Conservation (phyloP, 202 grass and related monocot genomes). For the Elaeis oleifera region DNA sequence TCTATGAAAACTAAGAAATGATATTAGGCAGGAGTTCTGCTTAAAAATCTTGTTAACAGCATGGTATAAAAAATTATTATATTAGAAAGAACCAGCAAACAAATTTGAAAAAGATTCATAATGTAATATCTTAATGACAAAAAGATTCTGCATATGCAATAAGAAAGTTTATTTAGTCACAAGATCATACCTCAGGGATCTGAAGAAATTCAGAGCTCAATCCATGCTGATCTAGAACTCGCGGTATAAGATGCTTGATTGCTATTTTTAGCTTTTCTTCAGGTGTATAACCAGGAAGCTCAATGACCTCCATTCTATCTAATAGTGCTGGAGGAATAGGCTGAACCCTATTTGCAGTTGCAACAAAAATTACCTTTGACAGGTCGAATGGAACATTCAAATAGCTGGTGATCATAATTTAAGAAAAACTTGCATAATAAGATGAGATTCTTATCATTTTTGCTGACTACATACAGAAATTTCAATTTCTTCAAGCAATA, state of each 20-base stretch:
- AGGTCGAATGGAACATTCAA: constrained; percentile 97
- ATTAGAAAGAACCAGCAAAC: no score
- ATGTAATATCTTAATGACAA: no score
- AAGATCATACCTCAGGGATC: constrained; percentile 70
- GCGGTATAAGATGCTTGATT: constrained; percentile 93
- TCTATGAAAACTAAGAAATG: no score
- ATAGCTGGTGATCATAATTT: constrained; percentile 62
- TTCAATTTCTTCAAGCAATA: no score
- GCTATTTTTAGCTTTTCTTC: constrained; percentile 98
- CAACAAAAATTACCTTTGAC: constrained; percentile 94
- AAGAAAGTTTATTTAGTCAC: background rate
- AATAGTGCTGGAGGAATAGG: constrained; percentile 84
- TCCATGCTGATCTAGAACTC: constrained; percentile 92
- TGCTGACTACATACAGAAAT: no score
- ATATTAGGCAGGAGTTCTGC: no score
- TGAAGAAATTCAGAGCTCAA: constrained; percentile 73
- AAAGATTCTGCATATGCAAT: no score
- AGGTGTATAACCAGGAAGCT: constrained; percentile 91
- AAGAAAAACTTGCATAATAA: constrained; percentile 27
- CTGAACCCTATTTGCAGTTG: constrained; percentile 89
- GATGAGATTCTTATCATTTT: no score
- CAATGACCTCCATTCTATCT: constrained; percentile 97
- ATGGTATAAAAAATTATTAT: no score
- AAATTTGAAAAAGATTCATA: no score
- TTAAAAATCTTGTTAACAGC: no score